These are phyloP conservation scores for Albugo candida DNA, from an alignment of 352 stramenopile genomes.

Conservation along the genomic window DNA sequence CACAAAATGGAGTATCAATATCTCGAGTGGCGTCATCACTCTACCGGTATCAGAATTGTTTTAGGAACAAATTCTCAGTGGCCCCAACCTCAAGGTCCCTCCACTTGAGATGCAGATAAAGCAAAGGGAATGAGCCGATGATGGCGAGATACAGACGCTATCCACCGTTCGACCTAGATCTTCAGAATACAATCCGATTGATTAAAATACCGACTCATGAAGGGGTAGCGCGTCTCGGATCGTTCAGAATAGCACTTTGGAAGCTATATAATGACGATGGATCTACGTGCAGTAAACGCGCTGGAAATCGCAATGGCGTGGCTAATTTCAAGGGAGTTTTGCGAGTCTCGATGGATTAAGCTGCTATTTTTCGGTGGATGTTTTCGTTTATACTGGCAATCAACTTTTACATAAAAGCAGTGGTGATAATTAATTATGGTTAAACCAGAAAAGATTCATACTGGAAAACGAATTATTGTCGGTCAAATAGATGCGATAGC, in stretches of 20 bases:
- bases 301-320: constrained; percentile 9
- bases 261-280: no score
- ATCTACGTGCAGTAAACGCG: constrained; percentile 3
- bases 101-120: neutral
- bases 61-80: neutral
- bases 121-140: neutral
- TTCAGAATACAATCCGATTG: neutral
- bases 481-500: constrained; percentile 6
- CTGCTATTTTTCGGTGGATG: constrained; percentile 1
- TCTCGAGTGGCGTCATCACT: no score
- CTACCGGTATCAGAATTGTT: no score
- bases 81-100: neutral
- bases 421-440: neutral
- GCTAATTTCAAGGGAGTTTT: constrained; percentile 7
- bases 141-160: neutral
- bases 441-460: constrained; percentile 11
- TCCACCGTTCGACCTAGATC: neutral
- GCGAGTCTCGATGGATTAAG: neutral
- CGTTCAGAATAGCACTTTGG: no score
- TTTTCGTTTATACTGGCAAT: constrained; percentile 2
- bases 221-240: no score
- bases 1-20: neutral
- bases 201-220: no score
- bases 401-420: neutral
- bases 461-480: constrained; percentile 6